phyloP scores from a whole-genome alignment of 306 rosid species.

The Arachis hypogaea region DNA sequence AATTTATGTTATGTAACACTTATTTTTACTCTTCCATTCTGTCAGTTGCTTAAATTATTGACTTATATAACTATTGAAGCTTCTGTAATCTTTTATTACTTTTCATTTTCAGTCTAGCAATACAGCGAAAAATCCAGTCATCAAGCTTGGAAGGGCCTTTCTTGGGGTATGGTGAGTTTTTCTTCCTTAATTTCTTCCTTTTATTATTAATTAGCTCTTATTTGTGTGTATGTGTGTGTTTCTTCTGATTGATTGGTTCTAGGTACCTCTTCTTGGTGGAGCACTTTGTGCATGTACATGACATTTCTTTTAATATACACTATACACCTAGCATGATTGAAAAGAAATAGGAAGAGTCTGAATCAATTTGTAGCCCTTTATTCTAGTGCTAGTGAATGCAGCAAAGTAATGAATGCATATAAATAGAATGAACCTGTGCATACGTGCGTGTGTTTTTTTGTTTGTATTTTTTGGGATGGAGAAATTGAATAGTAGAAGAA shows the following conservation, averaged over 20 bases:
- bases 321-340: too few species aligned
- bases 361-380: slow-evolving; percentile 29
- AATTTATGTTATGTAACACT: not conserved
- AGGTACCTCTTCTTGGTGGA: slow-evolving; percentile 59
- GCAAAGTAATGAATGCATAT: not conserved
- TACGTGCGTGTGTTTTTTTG: not conserved
- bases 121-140: slow-evolving; percentile 67
- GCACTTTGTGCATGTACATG: slow-evolving; percentile 75
- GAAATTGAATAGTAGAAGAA: slow-evolving; percentile 41
- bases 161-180: slow-evolving; percentile 88
- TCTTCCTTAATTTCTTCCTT: not conserved
- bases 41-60: not conserved
- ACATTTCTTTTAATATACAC: slow-evolving; percentile 59
- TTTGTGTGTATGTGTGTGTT: not conserved
- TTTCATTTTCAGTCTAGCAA: slow-evolving; percentile 70
- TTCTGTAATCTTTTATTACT: slow-evolving; percentile 1
- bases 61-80: slow-evolving; percentile 1
- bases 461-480: not conserved
- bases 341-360: not conserved
- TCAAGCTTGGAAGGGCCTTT: slow-evolving; percentile 90
- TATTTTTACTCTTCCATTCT: slow-evolving; percentile 12
- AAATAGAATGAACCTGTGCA: too few species aligned
- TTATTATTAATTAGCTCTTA: not conserved
- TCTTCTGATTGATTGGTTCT: slow-evolving; percentile 34
- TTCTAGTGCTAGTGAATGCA: slow-evolving; percentile 36